Percentiles rank a stretch among this genome's conserved stretches.
These are phyloP conservation scores for Cardiospermum halicacabum DNA, from an alignment of 345 rosid species.

Conservation along the genomic window DNA sequence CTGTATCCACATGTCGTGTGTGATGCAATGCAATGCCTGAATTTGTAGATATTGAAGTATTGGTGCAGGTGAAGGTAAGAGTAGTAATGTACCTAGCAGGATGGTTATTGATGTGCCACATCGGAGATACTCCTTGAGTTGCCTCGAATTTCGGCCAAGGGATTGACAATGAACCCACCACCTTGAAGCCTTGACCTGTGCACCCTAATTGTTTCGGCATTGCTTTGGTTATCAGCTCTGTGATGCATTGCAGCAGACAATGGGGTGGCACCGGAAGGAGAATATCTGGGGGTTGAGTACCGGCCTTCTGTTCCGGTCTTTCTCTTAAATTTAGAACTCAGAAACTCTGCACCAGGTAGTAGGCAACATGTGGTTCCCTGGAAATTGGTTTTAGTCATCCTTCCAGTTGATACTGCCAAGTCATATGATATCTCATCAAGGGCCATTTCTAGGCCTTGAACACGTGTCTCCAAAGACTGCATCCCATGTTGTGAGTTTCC, in stretches of 20 bases:
- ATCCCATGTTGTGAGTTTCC: constrained; percentile 84
- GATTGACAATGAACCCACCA: constrained; percentile 69
- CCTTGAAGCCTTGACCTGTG: constrained; percentile 44
- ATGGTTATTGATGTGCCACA: constrained; percentile 23
- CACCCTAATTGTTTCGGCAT: constrained; percentile 27
- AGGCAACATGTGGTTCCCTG: constrained; percentile 60
- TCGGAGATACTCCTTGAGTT: constrained; percentile 27
- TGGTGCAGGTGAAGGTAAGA: not conserved
- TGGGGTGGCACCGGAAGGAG: constrained; percentile 28
- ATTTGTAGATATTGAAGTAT: too few species aligned
- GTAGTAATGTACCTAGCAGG: not conserved
- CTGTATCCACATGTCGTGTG: not conserved
- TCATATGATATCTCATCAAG: constrained; percentile 93
- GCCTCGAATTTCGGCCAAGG: constrained; percentile 69
- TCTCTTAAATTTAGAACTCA: constrained; percentile 76
- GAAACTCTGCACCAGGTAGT: constrained; percentile 61
- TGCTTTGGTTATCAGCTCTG: constrained; percentile 31
- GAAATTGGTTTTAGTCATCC: constrained; percentile 51
- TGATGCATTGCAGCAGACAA: constrained; percentile 21
- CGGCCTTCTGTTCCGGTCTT: constrained; percentile 49
- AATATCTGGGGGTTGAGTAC: constrained; percentile 37
- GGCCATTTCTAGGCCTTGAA: constrained; percentile 82
- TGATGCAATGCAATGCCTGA: not conserved
- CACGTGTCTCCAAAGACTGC: constrained; percentile 77
- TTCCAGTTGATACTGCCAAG: constrained; percentile 68